A percentile compares a stretch with the other conserved stretches of the same genome.
These are phyloP conservation scores for Malassezia obtusa DNA, from an alignment of 1,284 basidiomycete genomes.

Conservation along the genomic window DNA sequence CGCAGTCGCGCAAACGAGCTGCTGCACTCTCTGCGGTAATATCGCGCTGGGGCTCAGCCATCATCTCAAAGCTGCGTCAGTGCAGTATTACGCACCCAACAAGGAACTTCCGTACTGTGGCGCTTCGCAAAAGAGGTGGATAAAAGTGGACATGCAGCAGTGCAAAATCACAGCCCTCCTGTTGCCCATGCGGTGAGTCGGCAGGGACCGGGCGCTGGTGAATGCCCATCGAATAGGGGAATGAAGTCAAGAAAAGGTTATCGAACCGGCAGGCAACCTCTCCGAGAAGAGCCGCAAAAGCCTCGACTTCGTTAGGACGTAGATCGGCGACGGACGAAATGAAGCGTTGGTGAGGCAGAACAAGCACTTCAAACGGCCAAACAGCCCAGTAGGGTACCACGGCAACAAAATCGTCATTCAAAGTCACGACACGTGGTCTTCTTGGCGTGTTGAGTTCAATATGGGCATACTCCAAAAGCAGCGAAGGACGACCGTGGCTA, in stretches of 20 bases:
- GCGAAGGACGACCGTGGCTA: slow-evolving; percentile 58
- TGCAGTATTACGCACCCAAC: slow-evolving; percentile 61
- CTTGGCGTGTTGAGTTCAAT: slow-evolving; percentile 58
- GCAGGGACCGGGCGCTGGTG: slow-evolving; percentile 58
- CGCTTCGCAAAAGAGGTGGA: slow-evolving; percentile 73
- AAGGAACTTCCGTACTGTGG: slow-evolving; percentile 76
- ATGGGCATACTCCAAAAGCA: slow-evolving; percentile 75
- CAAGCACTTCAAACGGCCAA: slow-evolving; percentile 83
- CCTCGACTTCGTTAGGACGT: slow-evolving; percentile 18
- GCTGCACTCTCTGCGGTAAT: slow-evolving; percentile 84
- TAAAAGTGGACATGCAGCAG: slow-evolving; percentile 84
- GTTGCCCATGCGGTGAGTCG: background rate
- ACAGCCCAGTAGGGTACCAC: slow-evolving; percentile 92
- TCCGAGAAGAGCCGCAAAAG: slow-evolving; percentile 51
- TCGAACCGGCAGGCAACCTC: slow-evolving; percentile 38
- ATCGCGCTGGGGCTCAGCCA: slow-evolving; percentile 83
- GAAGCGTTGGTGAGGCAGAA: slow-evolving; percentile 26
- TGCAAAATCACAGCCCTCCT: slow-evolving; percentile 52
- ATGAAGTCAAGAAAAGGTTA: slow-evolving; percentile 56
- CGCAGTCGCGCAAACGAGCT: slow-evolving; percentile 53
- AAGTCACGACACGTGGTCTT: slow-evolving; percentile 57
- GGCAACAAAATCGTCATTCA: slow-evolving; percentile 70
- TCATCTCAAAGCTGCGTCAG: slow-evolving; percentile 66
- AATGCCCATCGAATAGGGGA: slow-evolving; percentile 94
- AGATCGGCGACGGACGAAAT: slow-evolving; percentile 32